phyloP scores from a whole-genome alignment of 2,329 filamentous ascomycete genomes.

The Geosmithia flava region DNA sequence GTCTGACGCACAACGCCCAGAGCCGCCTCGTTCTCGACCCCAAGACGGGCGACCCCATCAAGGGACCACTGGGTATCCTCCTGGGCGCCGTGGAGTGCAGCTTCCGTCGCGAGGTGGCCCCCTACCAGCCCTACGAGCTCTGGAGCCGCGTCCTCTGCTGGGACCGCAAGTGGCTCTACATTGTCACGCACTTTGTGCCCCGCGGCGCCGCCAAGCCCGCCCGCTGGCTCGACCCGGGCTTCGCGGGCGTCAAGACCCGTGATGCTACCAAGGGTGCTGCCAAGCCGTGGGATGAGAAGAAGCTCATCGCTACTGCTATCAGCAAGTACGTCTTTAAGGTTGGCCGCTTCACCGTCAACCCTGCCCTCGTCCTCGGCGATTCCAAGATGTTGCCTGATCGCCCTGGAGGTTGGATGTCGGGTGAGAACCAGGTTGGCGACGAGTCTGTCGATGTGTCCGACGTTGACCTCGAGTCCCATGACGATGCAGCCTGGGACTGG shows the following conservation, averaged over 20 bases:
- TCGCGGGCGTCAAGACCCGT: conserved; percentile 26
- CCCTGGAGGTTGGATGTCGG: conserved; percentile 51
- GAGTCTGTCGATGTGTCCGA: conserved; percentile 23
- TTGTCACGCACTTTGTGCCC: conserved; percentile 62
- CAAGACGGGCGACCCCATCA: conserved; percentile 31
- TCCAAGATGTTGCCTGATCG: conserved; percentile 63
- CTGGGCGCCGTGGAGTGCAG: conserved; percentile 62
- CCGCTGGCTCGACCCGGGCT: conserved; percentile 35
- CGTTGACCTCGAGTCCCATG: conserved; percentile 14
- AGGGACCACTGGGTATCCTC: conserved; percentile 46
- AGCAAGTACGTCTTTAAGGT: conserved; percentile 79
- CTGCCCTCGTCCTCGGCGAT: conserved; percentile 60
- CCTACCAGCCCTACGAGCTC: conserved; percentile 59
- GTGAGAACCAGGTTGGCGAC: conserved; percentile 27
- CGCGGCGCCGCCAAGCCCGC: conserved; percentile 43
- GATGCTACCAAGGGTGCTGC: conserved; percentile 20
- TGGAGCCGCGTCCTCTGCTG: conserved; percentile 59
- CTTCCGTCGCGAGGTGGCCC: conserved; percentile 62
- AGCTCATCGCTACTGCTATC: conserved; percentile 58
- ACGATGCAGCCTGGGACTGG: conserved; percentile 42
- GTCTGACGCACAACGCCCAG: conserved; percentile 33
- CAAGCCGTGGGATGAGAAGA: conserved; percentile 40
- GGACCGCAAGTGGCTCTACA: conserved; percentile 75
- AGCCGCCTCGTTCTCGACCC: conserved; percentile 38
- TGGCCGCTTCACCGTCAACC: conserved; percentile 71